Base-by-base conservation (phyloP, 331 rosid genomes). In the Malus hybrid region DNA sequence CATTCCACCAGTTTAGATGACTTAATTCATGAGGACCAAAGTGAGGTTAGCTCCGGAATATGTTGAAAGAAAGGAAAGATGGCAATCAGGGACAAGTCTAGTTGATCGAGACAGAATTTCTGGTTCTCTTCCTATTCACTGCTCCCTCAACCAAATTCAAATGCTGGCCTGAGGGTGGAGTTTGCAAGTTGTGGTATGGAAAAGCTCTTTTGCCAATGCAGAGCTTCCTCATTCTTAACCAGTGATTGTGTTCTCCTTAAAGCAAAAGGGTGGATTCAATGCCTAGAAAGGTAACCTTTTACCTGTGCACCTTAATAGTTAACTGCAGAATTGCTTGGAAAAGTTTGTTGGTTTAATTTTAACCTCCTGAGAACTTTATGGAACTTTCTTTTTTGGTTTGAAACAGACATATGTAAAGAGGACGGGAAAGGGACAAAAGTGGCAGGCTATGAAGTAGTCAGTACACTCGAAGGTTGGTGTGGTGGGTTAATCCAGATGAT, bases 1-100 rank as follows among this genome's bases (percentile, higher is more conserved):
- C 67, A 78, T 14, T 70, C 77, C 69, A 62, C 74, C 36, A 76
- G 64, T 34, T 34, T 83, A 62, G 70, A 39, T 10, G 67, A 77
- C 70, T 76, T 80, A 28, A 70, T 76, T 42, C 70, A 27, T 71
- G 85, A 77, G 19, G 70, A 71, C 34, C 69, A 16, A 27, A 67
- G 9, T 32, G 73, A 11, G 19, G 60, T 39, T 68, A 44, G 59
- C 71, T 65, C 69, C 13, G 80, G 59, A 65, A 72, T 72, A 16
- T 72, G 68, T 39, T 72, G 68, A 60, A 42, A 60, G 55, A 12
- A n/a, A 66, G 52, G 70, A 65, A 20, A 27, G 12, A 10, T 36
- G 9, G 28, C 13, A 15, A 34, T 36, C 68, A 63, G 42, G 67
- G 4, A 36, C 50, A 19, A 9, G 48, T 65, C 29, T 50, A 22